Conservation (phyloP, 2,329 filamentous ascomycete species). For the Periconia sp. region DNA sequence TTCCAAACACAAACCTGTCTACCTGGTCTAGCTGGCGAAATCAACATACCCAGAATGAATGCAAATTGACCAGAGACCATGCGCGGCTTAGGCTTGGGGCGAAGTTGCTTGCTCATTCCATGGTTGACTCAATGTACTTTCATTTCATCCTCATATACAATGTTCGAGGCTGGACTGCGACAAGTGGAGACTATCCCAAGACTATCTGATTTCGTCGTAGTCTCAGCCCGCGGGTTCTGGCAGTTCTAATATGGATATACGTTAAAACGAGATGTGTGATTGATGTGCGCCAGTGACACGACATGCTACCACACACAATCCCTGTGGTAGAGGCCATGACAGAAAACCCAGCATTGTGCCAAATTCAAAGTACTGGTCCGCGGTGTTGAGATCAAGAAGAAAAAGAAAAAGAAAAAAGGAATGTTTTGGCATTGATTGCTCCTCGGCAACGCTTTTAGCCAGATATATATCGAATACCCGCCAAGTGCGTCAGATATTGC, state of each 20-base stretch:
- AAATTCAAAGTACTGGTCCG: neutral
- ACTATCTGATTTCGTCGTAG: slow-evolving; percentile 15
- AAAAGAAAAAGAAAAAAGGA: neutral
- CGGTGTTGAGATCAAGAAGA: slow-evolving; percentile 13
- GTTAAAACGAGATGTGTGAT: neutral
- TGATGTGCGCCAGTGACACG: slow-evolving; percentile 11
- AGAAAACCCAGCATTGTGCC: neutral
- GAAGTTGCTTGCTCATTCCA: slow-evolving; percentile 7
- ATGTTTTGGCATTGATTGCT: slow-evolving; percentile 2
- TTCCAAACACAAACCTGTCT: slow-evolving; percentile 8
- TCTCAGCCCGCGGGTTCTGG: slow-evolving; percentile 1
- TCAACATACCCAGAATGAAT: slow-evolving; percentile 27
- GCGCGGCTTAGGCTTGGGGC: slow-evolving; percentile 18
- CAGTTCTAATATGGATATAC: neutral
- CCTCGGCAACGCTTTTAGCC: slow-evolving; percentile 31
- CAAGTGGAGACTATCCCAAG: slow-evolving; percentile 9
- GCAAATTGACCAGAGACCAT: slow-evolving; percentile 17
- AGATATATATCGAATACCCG: slow-evolving; percentile 23
- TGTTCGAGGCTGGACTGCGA: slow-evolving; percentile 3
- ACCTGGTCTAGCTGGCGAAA: slow-evolving; percentile 24
- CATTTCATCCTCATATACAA: slow-evolving; percentile 22
- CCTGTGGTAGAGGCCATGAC: slow-evolving; percentile 22
- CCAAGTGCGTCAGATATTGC: slow-evolving; percentile 31
- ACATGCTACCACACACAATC: slow-evolving; percentile 19
- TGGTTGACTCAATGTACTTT: slow-evolving; percentile 25